These are phyloP conservation scores for Escovopsis sp. DNA, from an alignment of 2,329 filamentous ascomycete species.

Conservation along the genomic window DNA sequence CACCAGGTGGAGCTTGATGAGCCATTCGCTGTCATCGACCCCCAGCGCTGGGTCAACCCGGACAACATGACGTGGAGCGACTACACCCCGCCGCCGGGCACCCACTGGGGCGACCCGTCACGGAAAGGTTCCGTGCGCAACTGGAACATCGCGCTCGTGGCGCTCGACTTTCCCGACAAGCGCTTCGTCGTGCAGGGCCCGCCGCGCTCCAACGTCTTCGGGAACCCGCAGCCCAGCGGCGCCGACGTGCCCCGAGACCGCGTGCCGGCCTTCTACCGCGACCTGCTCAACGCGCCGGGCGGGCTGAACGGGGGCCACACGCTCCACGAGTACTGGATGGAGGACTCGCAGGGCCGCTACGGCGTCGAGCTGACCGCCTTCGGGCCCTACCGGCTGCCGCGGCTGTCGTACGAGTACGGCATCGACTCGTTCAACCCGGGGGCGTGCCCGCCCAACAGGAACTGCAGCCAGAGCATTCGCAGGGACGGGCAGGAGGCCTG, in stretches of 20 bases:
- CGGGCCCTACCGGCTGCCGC: constrained; percentile 35
- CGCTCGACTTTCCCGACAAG: constrained; percentile 34
- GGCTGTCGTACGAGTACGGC: constrained; percentile 33
- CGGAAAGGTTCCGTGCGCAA: constrained; percentile 31
- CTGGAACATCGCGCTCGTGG: constrained; percentile 40
- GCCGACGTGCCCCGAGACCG: constrained; percentile 27
- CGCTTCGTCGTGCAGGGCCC: constrained; percentile 33
- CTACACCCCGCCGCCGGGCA: constrained; percentile 30
- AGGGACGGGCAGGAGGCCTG: constrained; percentile 34
- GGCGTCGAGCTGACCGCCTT: constrained; percentile 39
- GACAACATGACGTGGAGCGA: constrained; percentile 40
- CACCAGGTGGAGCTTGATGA: not conserved
- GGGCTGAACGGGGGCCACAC: constrained; percentile 37
- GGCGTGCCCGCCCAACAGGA: constrained; percentile 26
- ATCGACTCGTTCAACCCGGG: constrained; percentile 33
- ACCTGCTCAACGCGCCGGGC: constrained; percentile 34
- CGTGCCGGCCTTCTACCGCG: constrained; percentile 34
- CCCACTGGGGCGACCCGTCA: constrained; percentile 30
- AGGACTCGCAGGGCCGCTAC: constrained; percentile 35
- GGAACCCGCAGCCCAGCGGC: constrained; percentile 30
- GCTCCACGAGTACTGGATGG: constrained; percentile 44
- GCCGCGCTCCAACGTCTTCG: constrained; percentile 32
- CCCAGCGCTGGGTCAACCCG: constrained; percentile 37
- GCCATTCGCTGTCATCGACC: constrained; percentile 34
- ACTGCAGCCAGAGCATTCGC: constrained; percentile 32